Conservation (phyloP, 345 rosid genomes). For the Ceriops tagal region DNA sequence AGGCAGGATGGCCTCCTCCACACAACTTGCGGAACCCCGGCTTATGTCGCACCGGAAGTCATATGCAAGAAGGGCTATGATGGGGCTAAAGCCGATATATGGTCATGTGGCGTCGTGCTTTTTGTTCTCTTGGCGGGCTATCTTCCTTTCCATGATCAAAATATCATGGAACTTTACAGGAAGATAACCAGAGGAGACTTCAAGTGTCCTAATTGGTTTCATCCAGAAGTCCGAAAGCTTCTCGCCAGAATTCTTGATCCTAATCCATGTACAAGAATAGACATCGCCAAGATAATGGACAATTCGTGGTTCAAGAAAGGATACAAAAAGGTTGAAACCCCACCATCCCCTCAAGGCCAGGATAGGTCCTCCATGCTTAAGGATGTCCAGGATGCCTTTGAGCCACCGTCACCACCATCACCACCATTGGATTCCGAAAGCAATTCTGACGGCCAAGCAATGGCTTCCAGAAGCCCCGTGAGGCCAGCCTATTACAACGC, state of each 20-base stretch:
- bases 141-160: conserved; percentile 66
- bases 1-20: conserved; percentile 75
- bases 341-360: conserved; percentile 30
- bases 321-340: conserved; percentile 45
- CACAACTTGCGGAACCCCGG: conserved; percentile 91
- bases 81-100: conserved; percentile 76
- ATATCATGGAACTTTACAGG: conserved; percentile 63
- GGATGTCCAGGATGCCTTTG: conserved; percentile 47
- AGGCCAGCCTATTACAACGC: conserved; percentile 60
- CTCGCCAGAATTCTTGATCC: conserved; percentile 71
- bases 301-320: conserved; percentile 71
- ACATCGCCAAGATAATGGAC: conserved; percentile 50
- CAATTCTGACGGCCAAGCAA: not conserved
- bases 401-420: conserved; percentile 3
- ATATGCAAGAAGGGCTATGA: conserved; percentile 73
- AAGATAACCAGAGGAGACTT: conserved; percentile 67
- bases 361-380: conserved; percentile 24
- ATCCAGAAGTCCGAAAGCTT: conserved; percentile 62
- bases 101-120: conserved; percentile 82
- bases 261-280: conserved; percentile 54
- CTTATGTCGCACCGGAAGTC: conserved; percentile 86
- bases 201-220: conserved; percentile 71
- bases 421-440: not conserved
- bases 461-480: conserved; percentile 9
- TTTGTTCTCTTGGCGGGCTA: conserved; percentile 73